Percentiles rank a stretch among this genome's conserved stretches.
Evolutionary conservation across 805 yeast genomes (phyloP).

Genomic region (Kuraishia cidri): DNA sequence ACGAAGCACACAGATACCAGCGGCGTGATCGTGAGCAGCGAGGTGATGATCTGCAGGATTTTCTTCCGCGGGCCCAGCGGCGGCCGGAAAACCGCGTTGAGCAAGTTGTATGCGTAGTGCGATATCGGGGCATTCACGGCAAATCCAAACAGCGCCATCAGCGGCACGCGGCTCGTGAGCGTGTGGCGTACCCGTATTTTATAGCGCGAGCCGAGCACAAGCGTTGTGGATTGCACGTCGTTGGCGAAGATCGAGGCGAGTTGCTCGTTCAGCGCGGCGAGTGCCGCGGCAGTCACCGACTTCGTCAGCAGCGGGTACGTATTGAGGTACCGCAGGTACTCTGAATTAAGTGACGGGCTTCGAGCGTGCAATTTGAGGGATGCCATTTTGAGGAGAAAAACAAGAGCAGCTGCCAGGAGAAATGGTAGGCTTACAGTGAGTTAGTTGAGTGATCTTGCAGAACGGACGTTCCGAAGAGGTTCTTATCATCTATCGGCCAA

Average conservation of each 20-base stretch:
- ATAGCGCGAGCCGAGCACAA: constrained; percentile 9
- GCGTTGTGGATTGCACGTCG: constrained; percentile 22
- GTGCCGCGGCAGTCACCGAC: constrained; percentile 42
- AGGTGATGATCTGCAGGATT: constrained; percentile 38
- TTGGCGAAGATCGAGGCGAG: constrained; percentile 43
- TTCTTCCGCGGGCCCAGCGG: constrained; percentile 30
- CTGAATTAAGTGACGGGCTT: constrained; percentile 8
- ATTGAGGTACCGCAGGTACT: constrained; percentile 27
- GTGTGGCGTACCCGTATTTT: constrained; percentile 23
- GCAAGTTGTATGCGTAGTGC: constrained; percentile 39
- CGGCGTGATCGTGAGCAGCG: constrained; percentile 51
- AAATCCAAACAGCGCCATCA: constrained; percentile 50
- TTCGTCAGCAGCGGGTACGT: constrained; percentile 52
- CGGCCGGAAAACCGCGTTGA: constrained; percentile 33
- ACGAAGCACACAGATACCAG: constrained; percentile 37
- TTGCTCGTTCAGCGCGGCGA: constrained; percentile 50
- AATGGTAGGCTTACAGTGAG: too few species aligned
- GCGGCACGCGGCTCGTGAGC: constrained; percentile 33
- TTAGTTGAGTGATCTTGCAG: too few species aligned
- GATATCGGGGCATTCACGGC: constrained; percentile 47
- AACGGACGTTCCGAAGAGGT: too few species aligned
- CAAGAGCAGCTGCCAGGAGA: too few species aligned
- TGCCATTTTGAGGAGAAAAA: too few species aligned
- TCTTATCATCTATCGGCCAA: too few species aligned
- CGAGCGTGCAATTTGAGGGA: too few species aligned